These are phyloP conservation scores for Saturnispora zaruensis DNA, from an alignment of 805 yeast genomes.

Conservation along the genomic window DNA sequence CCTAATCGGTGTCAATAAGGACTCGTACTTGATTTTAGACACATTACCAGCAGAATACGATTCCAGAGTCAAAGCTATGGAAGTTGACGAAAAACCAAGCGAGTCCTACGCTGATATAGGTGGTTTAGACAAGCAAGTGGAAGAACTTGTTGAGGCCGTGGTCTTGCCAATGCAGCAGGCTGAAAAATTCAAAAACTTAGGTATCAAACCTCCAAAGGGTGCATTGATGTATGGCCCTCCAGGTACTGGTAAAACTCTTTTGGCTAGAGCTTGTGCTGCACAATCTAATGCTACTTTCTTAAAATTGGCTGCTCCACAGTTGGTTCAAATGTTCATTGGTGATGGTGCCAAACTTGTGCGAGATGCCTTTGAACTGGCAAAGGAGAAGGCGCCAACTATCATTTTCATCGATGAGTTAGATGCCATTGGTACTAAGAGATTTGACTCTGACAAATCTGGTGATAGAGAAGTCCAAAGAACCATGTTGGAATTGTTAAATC, in stretches of 20 bases:
- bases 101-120: constrained; percentile 97
- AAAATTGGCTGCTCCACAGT: constrained; percentile 95
- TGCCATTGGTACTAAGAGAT: constrained; percentile 97
- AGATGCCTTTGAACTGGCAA: constrained; percentile 95
- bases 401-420: constrained; percentile 97
- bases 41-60: constrained; percentile 96
- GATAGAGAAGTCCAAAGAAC: constrained; percentile 99
- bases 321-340: constrained; percentile 97
- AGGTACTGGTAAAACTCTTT: constrained; percentile 95
- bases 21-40: constrained; percentile 86
- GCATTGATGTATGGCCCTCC: constrained; percentile 99
- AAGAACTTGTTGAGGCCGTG: constrained; percentile 96
- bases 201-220: constrained; percentile 97
- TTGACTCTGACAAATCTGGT: constrained; percentile 95
- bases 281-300: constrained; percentile 96
- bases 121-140: constrained; percentile 96
- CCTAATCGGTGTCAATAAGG: constrained; percentile 95
- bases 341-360: constrained; percentile 97
- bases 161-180: constrained; percentile 98
- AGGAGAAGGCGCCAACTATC: constrained; percentile 96
- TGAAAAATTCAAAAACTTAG: constrained; percentile 87
- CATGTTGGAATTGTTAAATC: constrained; percentile 95
- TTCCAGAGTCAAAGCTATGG: constrained; percentile 96
- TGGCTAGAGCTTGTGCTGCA: constrained; percentile 98
- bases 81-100: constrained; percentile 97